phyloP scores from a whole-genome alignment of 2,329 filamentous ascomycete genomes.

The Penicillium verrucosum region DNA sequence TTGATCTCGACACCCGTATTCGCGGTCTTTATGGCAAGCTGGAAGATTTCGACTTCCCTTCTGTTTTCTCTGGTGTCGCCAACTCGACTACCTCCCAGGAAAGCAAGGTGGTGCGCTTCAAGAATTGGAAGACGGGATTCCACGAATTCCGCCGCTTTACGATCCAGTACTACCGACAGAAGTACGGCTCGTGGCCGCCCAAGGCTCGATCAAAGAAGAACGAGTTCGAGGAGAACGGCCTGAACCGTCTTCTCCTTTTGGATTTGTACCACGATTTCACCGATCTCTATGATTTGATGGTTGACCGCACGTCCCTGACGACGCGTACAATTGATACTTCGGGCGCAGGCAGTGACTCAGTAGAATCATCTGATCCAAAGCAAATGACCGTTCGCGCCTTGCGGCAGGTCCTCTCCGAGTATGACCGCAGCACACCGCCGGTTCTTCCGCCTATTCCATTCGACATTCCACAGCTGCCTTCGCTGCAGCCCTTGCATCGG shows the following conservation, averaged over 20 bases:
- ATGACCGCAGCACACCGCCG: constrained; percentile 82
- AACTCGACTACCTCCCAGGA: constrained; percentile 76
- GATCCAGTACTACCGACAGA: constrained; percentile 64
- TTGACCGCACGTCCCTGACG: constrained; percentile 74
- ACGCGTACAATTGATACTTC: constrained; percentile 71
- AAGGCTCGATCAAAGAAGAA: constrained; percentile 92
- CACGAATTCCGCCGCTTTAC: constrained; percentile 70
- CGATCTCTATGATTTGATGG: constrained; percentile 81
- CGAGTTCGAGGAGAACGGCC: constrained; percentile 75
- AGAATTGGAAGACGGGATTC: constrained; percentile 76
- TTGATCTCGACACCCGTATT: constrained; percentile 73
- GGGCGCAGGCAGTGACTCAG: constrained; percentile 48
- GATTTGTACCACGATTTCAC: constrained; percentile 84
- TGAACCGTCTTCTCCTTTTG: constrained; percentile 79
- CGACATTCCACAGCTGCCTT: constrained; percentile 76
- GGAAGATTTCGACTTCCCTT: constrained; percentile 88
- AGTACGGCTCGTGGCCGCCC: constrained; percentile 79
- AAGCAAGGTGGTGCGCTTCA: constrained; percentile 75
- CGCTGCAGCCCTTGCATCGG: constrained; percentile 61
- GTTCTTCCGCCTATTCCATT: constrained; percentile 90
- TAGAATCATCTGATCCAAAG: constrained; percentile 40
- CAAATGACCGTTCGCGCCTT: constrained; percentile 67
- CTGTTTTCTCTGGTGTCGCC: constrained; percentile 81
- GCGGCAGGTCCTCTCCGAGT: constrained; percentile 78
- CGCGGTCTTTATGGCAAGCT: constrained; percentile 68